phyloP scores from a whole-genome alignment of 192 early-diverging fungal species.

The Umbelopsis vinacea region DNA sequence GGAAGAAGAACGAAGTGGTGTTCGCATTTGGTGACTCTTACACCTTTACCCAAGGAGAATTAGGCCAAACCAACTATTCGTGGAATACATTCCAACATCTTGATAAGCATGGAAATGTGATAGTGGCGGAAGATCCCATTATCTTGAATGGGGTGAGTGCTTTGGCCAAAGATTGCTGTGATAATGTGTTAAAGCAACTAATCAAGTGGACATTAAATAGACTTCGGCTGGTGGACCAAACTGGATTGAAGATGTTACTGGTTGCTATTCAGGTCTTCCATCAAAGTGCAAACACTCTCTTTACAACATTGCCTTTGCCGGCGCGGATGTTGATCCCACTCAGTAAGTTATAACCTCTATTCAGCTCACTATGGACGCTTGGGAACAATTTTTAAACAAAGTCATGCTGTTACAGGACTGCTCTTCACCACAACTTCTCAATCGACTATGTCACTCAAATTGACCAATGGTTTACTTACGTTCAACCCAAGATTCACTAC shows the following conservation, averaged over 20 bases:
- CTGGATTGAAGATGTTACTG: slow-evolving; percentile 11
- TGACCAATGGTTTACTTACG: slow-evolving; percentile 10
- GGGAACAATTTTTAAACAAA: too few species aligned
- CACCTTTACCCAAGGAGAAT: slow-evolving; percentile 10
- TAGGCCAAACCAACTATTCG: not conserved
- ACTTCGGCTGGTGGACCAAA: slow-evolving; percentile 18
- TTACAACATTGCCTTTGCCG: slow-evolving; percentile 20
- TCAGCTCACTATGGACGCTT: not conserved
- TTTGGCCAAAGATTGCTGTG: not conserved
- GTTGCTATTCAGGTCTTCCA: not conserved
- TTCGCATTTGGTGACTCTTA: slow-evolving; percentile 16
- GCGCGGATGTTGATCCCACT: slow-evolving; percentile 2
- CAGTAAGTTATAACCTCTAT: not conserved
- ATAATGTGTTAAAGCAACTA: not conserved
- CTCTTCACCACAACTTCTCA: slow-evolving; percentile 8
- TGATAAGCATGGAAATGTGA: not conserved
- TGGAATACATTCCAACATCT: slow-evolving; percentile 9
- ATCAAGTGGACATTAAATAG: not conserved
- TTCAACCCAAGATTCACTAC: not conserved
- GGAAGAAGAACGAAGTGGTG: not conserved
- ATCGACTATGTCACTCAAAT: slow-evolving; percentile 19
- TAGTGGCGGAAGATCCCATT: not conserved
- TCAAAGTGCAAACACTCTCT: slow-evolving; percentile 15
- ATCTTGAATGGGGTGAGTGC: slow-evolving; percentile 5
- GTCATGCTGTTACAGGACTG: not conserved